Base-by-base conservation (phyloP, 1,284 basidiomycete genomes). In the Coniophora puteana region DNA sequence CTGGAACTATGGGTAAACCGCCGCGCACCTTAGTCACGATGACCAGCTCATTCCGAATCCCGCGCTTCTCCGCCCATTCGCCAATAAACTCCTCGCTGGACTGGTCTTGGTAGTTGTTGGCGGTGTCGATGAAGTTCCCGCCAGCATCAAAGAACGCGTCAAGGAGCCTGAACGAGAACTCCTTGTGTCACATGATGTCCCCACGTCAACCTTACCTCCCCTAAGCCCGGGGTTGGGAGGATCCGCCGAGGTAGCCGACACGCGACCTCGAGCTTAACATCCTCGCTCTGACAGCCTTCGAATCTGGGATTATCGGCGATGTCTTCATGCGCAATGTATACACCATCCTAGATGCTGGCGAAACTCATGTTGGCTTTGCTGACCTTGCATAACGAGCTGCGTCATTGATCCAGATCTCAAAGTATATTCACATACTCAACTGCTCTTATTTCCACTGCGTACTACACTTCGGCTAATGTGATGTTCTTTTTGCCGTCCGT, bases 91-190 rank as follows among this genome's bases (percentile, higher is more conserved):
- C 52, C 48, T 82, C 79, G 4, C 68, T 72, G 2, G 65, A 55
- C 34, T 71, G 76, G 26, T 72, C 65, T 40, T 76, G 72, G 44
- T 76, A 75, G 44, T 52, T 59, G 40, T 69, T 75, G 11, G 77
- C 64, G 0, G 75, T 79, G 45, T 79, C 76, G 43, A 80, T 74
- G 40, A 77, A 76, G 49, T 78, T 78, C 12, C 76, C 73, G n/a
- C 67, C 70, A 3, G 58, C 64, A 25, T 73, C 65, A 28, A 57
- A 72, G 44, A 59, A 77, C 0, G 71, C 65, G 38, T 79, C 69
- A 2, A 78, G 62, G 1, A 78, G 61, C 58, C 69, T 61, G 57
- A 75, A 72, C 14, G 65, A 67, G 0, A 58, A 44, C n/a, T 70
- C 57, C 50, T 71, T 69, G 50, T 64, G n/a, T n/a, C n/a, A n/a